Conservation (phyloP, 495 filamentous ascomycete species). For the Penicillium angulare region DNA sequence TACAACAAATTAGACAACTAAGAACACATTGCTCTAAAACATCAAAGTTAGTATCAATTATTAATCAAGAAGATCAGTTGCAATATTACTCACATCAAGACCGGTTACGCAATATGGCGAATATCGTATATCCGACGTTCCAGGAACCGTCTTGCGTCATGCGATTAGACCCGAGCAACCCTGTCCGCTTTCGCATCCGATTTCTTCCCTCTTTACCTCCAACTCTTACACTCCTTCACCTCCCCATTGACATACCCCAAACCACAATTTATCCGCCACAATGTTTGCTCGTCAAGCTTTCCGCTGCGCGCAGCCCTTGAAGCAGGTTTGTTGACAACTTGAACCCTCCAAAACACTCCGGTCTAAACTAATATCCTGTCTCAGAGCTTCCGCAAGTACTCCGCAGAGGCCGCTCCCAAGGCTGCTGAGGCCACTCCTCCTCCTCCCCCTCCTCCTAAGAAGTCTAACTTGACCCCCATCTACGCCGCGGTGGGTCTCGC, state of each 20-base stretch:
- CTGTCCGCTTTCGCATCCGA: constrained; percentile 29
- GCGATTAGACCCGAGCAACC: constrained; percentile 12
- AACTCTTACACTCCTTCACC: constrained; percentile 6
- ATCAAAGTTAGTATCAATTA: background rate
- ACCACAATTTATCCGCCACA: constrained; percentile 16
- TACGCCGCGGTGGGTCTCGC: constrained; percentile 41
- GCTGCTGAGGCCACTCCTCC: constrained; percentile 8
- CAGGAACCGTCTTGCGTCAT: constrained; percentile 28
- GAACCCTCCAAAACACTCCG: background rate
- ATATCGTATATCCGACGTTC: constrained; percentile 3
- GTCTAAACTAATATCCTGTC: background rate
- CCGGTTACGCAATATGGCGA: constrained; percentile 9
- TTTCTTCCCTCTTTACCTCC: constrained; percentile 22
- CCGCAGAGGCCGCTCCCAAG: constrained; percentile 44
- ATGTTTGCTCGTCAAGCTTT: constrained; percentile 53
- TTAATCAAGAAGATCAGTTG: too few relatives aligned
- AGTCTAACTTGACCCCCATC: constrained; percentile 40
- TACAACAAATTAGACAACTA: too few relatives aligned
- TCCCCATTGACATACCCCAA: constrained; percentile 7
- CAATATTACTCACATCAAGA: background rate
- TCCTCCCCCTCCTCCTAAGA: constrained; percentile 28
- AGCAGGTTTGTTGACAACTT: constrained; percentile 37
- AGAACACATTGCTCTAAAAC: background rate
- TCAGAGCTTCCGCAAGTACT: constrained; percentile 54
- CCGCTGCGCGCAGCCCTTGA: constrained; percentile 47